Conservation (phyloP, 805 yeast species). For the Starmerella stellata region DNA sequence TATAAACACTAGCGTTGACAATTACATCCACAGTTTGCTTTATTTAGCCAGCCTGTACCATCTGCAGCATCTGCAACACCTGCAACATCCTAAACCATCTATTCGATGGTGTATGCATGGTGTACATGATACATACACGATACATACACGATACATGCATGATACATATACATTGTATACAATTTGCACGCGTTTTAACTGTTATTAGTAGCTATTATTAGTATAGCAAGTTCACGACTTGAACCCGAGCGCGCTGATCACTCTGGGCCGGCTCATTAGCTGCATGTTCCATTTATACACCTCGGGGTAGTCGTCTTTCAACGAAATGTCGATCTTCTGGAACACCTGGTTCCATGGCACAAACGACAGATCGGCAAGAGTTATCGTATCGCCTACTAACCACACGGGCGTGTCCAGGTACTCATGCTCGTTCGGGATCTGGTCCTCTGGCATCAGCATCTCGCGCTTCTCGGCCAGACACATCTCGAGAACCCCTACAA, state of each 20-base stretch:
- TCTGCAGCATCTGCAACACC: too few species aligned
- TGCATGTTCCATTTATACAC: slow-evolving; percentile 90
- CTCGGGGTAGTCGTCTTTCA: slow-evolving; percentile 79
- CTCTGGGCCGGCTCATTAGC: slow-evolving; percentile 92
- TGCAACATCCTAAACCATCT: too few species aligned
- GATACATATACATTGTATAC: too few species aligned
- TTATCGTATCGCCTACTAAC: slow-evolving; percentile 70
- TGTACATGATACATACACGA: too few species aligned
- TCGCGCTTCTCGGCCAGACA: slow-evolving; percentile 85
- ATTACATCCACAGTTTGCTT: too few species aligned
- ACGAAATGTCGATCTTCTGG: slow-evolving; percentile 75
- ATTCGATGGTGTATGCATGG: too few species aligned
- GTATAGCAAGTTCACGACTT: too few species aligned
- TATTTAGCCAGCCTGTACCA: too few species aligned
- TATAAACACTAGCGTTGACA: too few species aligned
- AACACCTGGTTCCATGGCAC: slow-evolving; percentile 97
- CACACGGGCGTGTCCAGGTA: slow-evolving; percentile 88
- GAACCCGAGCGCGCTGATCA: slow-evolving; percentile 49
- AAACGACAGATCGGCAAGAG: slow-evolving; percentile 77
- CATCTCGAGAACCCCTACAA: slow-evolving; percentile 88
- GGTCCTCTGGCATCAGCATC: slow-evolving; percentile 63
- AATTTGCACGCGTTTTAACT: too few species aligned
- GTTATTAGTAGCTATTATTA: too few species aligned
- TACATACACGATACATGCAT: too few species aligned
- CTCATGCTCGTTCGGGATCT: slow-evolving; percentile 37